Conservation (phyloP, 2,329 filamentous ascomycete genomes). For the Coniochaeta ligniaria region DNA sequence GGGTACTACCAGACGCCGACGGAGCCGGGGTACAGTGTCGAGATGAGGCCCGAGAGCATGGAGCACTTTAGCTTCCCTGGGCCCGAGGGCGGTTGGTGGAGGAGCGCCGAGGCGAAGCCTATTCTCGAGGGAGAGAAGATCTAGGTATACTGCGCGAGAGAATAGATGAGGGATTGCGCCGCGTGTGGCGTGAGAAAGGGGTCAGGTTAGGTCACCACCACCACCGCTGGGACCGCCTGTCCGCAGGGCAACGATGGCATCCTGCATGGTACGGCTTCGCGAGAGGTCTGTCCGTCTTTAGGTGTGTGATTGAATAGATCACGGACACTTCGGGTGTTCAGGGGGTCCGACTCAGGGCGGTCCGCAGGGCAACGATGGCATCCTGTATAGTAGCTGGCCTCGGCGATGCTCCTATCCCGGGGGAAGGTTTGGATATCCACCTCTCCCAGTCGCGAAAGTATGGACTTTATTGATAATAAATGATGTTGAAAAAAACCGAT, state of each 20-base stretch:
- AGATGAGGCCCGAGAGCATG: conserved; percentile 90
- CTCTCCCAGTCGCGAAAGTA: background rate
- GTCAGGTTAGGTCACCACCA: conserved; percentile 4
- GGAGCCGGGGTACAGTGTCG: conserved; percentile 81
- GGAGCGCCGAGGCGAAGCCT: conserved; percentile 65
- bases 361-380: conserved; percentile 20
- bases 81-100: conserved; percentile 77
- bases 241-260: conserved; percentile 26
- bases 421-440: background rate
- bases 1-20: conserved; percentile 84
- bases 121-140: conserved; percentile 61
- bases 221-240: conserved; percentile 9
- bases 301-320: conserved; percentile 5
- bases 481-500: background rate
- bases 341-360: conserved; percentile 12
- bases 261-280: conserved; percentile 12
- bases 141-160: conserved; percentile 17
- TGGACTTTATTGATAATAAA: background rate
- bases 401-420: background rate
- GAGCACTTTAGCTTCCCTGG: conserved; percentile 71
- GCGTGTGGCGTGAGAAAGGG: background rate
- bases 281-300: conserved; percentile 7
- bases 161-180: background rate
- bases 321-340: background rate
- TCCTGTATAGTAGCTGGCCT: conserved; percentile 13